Percentiles rank a stretch among this genome's conserved stretches.
phyloP scores from a whole-genome alignment of 108 stramenopile species.

The Stephanodiscus minutulus region DNA sequence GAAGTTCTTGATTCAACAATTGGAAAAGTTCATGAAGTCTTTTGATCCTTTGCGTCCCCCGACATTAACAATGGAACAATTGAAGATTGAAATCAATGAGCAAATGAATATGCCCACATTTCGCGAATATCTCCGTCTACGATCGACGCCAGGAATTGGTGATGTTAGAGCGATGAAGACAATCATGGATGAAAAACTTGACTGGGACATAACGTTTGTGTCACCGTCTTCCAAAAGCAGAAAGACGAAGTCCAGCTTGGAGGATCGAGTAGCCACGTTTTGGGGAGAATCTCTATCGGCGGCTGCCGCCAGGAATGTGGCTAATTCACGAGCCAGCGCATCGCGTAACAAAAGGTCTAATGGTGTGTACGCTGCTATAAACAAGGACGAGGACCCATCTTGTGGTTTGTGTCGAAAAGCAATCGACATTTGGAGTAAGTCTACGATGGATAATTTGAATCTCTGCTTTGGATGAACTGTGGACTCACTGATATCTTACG shows the following conservation, averaged over 20 bases:
- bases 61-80: conserved; percentile 27
- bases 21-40: conserved; percentile 17
- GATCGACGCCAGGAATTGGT: conserved; percentile 21
- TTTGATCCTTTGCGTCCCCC: conserved; percentile 16
- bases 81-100: conserved; percentile 17
- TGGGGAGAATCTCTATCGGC: background rate
- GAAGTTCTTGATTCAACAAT: conserved; percentile 25
- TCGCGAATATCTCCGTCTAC: conserved; percentile 25
- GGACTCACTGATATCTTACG: background rate
- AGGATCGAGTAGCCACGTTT: conserved; percentile 16
- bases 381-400: background rate
- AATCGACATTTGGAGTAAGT: background rate
- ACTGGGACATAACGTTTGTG: conserved; percentile 37
- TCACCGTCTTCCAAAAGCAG: conserved; percentile 16
- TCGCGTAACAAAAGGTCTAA: background rate
- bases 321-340: background rate
- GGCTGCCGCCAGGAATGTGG: background rate
- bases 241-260: conserved; percentile 19
- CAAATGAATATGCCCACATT: conserved; percentile 38
- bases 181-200: conserved; percentile 24
- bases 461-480: no score
- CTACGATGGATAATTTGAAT: background rate
- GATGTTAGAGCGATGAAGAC: conserved; percentile 42
- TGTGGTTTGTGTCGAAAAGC: background rate
- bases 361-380: background rate